Percentiles rank a stretch among this genome's conserved stretches.
These are phyloP conservation scores for Diophrys appendiculata DNA, from an alignment of 73 alveolate species.

Conservation along the genomic window DNA sequence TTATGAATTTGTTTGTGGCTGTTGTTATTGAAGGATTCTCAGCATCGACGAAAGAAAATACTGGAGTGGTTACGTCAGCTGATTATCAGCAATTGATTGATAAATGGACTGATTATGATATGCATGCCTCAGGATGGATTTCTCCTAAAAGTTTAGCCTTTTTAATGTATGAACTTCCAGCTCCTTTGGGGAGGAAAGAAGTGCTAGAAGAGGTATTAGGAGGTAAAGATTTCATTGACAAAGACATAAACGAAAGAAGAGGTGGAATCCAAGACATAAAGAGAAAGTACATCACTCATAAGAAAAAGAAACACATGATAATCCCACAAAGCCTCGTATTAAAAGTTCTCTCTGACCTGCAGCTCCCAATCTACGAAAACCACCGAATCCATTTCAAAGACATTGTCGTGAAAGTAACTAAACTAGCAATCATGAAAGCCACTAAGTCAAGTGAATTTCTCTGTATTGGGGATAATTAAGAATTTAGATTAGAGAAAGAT, in stretches of 20 bases:
- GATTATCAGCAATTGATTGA: constrained; percentile 12
- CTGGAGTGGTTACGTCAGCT: constrained; percentile 4
- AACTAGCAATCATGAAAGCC: constrained; percentile 6
- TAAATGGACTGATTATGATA: constrained; percentile 20
- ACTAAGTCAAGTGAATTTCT: background rate
- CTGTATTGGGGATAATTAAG: constrained; percentile 1
- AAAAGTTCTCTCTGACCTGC: background rate
- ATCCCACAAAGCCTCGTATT: constrained; percentile 14
- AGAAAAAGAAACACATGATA: constrained; percentile 8
- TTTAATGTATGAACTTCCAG: constrained; percentile 32
- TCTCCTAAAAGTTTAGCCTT: constrained; percentile 7
- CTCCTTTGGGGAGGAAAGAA: constrained; percentile 34
- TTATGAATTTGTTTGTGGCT: constrained; percentile 34
- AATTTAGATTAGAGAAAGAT: background rate
- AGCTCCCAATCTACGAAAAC: constrained; percentile 20
- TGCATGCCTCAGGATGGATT: constrained; percentile 17
- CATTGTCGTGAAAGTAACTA: constrained; percentile 16
- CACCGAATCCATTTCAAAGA: constrained; percentile 30
- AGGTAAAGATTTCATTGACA: background rate
- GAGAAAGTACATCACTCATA: background rate
- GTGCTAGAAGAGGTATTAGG: constrained; percentile 3
- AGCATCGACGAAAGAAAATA: constrained; percentile 5
- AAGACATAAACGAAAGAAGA: no score
- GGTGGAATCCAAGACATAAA: constrained; percentile 14
- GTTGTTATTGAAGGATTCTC: constrained; percentile 29